Evolutionary conservation across 2,329 filamentous ascomycete species (phyloP).

Genomic region (Aspergillus aculeatus): DNA sequence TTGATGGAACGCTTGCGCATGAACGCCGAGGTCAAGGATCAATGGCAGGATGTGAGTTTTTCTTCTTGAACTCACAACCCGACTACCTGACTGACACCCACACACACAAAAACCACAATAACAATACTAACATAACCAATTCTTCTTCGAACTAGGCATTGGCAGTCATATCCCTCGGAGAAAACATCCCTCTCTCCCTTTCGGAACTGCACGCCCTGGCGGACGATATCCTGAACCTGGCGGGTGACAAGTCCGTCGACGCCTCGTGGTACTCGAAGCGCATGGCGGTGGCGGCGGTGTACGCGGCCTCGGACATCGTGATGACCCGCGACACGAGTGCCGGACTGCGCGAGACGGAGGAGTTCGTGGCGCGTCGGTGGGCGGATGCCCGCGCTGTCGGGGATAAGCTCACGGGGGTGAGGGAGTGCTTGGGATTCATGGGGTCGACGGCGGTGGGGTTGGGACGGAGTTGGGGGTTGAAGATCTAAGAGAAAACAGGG

Average conservation of each 20-base stretch:
- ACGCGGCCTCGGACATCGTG: constrained; percentile 79
- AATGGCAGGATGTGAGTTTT: constrained; percentile 78
- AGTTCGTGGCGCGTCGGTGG: constrained; percentile 74
- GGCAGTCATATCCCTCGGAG: constrained; percentile 83
- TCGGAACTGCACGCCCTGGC: constrained; percentile 75
- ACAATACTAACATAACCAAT: constrained; percentile 2
- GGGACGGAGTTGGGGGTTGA: constrained; percentile 80
- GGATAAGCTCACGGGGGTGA: constrained; percentile 60
- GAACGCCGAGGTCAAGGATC: constrained; percentile 69
- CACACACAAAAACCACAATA: too few relatives aligned
- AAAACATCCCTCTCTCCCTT: constrained; percentile 71
- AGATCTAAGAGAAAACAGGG: constrained; percentile 55
- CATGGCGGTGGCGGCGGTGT: constrained; percentile 62
- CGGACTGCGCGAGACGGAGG: constrained; percentile 72
- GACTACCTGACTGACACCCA: too few relatives aligned
- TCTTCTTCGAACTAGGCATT: constrained; percentile 64
- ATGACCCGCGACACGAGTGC: constrained; percentile 85
- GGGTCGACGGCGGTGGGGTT: constrained; percentile 75
- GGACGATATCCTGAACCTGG: constrained; percentile 90
- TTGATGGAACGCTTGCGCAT: constrained; percentile 74
- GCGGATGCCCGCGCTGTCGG: constrained; percentile 66
- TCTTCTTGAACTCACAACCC: too few relatives aligned
- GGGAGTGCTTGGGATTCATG: constrained; percentile 81
- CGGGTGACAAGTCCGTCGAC: constrained; percentile 80
- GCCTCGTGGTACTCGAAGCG: constrained; percentile 82